phyloP scores from a whole-genome alignment of 2,329 filamentous ascomycete species.

The Trichocomaceae sp. region DNA sequence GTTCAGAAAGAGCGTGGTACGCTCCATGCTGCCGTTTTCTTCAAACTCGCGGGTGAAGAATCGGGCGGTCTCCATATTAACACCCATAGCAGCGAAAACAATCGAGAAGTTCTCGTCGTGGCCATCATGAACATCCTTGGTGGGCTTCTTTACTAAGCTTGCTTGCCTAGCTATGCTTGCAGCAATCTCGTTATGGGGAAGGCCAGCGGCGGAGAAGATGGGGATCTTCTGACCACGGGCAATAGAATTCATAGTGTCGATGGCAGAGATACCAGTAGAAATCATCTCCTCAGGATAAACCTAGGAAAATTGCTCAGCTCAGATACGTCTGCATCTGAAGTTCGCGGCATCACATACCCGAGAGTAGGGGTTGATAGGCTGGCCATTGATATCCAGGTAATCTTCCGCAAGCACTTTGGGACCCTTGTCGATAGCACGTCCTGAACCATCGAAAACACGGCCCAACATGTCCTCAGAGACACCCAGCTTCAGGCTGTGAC shows the following conservation, averaged over 20 bases:
- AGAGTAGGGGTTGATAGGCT: conserved; percentile 96
- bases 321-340: background rate
- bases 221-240: conserved; percentile 99
- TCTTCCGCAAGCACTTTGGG: conserved; percentile 97
- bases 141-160: conserved; percentile 74
- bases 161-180: conserved; percentile 98
- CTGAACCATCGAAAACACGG: conserved; percentile 96
- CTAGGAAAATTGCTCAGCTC: conserved; percentile 39
- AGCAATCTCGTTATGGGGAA: conserved; percentile 98
- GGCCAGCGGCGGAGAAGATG: conserved; percentile 96
- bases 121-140: conserved; percentile 91
- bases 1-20: conserved; percentile 95
- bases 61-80: conserved; percentile 96
- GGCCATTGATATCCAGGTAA: conserved; percentile 98
- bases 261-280: conserved; percentile 96
- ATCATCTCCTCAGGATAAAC: conserved; percentile 99
- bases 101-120: conserved; percentile 99
- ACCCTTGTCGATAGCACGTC: conserved; percentile 96
- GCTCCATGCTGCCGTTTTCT: conserved; percentile 97
- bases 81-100: conserved; percentile 99
- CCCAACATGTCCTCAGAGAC: conserved; percentile 99
- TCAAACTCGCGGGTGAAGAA: conserved; percentile 99
- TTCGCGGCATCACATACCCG: conserved; percentile 54
- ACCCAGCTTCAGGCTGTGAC: conserved; percentile 94
- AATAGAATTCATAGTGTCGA: conserved; percentile 97